Base-by-base conservation (phyloP, 2,329 filamentous ascomycete genomes). In the Alternaria hordeiaustralica region DNA sequence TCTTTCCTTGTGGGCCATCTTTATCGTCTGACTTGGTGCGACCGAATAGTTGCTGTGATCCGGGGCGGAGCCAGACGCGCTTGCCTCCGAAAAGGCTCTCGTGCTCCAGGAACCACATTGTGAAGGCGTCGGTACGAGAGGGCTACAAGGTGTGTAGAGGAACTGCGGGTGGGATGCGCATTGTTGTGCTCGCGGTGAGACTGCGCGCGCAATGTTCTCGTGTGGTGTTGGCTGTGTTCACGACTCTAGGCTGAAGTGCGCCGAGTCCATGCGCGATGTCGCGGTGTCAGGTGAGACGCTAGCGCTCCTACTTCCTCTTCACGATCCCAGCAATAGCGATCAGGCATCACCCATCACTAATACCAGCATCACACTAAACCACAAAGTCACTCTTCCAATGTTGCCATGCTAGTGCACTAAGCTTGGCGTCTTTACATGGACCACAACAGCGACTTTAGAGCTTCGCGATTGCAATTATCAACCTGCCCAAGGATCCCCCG, bases 1-100 rank as follows among this genome's bases (percentile, higher is more conserved):
- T 75, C 54, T 74, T 78, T 30, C 60, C 61, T 21, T 75, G 75
- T 26, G 76, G 85, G 71, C 43, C 46, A 23, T 75, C 70, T 46
- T 73, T 68, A 21, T 75, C 74, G 88, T 89, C 84, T 73, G 91
- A 86, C 67, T 86, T 87, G 41, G 92, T 94, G 67, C 95, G 89
- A 60, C 95, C 95, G 77, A 97, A 92, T 20, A 97, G 86, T 78
- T 96, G 95, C 71, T 88, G 89, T 77, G 93, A 93, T 55, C 94
- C 94, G 2, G 94, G 94, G 61, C 91, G 89, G 65, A 97, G 85
- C 94, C 94, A 97, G 70, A 94, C 84, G 73, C 88, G 89, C 79
- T 89, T 92, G 64, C 85, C 84, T 61, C 83, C 81, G 60, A 89
- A 86, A 56, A 85, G 82, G 63, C 86, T 82, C 44, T 87, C 83